phyloP scores from a whole-genome alignment of 306 rosid genomes.

The Malus fusca region DNA sequence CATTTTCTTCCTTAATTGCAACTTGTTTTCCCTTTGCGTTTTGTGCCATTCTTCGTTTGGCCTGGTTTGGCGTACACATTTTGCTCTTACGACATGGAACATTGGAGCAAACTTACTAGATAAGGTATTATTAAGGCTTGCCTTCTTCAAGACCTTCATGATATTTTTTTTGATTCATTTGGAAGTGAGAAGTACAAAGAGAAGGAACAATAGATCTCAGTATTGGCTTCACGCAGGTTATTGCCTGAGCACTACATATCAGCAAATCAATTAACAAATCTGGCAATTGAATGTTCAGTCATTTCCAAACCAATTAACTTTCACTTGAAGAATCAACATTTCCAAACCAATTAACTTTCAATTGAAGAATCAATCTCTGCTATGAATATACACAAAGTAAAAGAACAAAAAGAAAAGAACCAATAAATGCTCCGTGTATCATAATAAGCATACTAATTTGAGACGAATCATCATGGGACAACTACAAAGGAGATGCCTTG shows the following conservation, averaged over 20 bases:
- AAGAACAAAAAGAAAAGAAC: too few species aligned
- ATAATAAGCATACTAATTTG: too few species aligned
- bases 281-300: not conserved
- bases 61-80: conserved; percentile 47
- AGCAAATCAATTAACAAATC: not conserved
- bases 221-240: conserved; percentile 56
- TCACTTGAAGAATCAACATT: too few species aligned
- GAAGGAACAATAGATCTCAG: conserved; percentile 49
- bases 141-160: conserved; percentile 39
- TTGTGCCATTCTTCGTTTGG: conserved; percentile 27
- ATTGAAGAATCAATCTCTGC: not conserved
- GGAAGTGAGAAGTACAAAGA: conserved; percentile 49
- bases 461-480: too few species aligned
- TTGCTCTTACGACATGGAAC: conserved; percentile 40
- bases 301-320: not conserved
- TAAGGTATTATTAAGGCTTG: conserved; percentile 44
- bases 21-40: conserved; percentile 18
- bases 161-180: conserved; percentile 50
- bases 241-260: conserved; percentile 40
- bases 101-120: conserved; percentile 38
- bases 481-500: too few species aligned
- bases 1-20: conserved; percentile 23
- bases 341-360: not conserved
- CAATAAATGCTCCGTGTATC: too few species aligned
- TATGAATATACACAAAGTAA: not conserved